Evolutionary conservation across 2,329 filamentous ascomycete genomes (phyloP), one percentile per base, ranked within the genome.

Genomic region (Phialocephala subalpina): DNA sequence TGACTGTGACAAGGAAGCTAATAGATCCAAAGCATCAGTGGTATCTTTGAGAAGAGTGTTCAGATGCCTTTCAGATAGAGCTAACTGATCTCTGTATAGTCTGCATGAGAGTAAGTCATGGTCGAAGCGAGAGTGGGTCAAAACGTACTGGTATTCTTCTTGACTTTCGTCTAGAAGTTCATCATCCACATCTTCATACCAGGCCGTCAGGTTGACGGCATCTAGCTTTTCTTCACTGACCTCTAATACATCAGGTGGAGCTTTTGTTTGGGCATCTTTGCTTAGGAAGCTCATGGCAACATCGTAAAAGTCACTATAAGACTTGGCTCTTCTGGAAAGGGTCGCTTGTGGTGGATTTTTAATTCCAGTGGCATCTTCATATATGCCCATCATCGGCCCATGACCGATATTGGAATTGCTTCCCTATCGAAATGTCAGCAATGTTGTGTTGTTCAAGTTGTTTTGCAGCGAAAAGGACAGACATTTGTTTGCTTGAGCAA

Each of bases 151-250:
- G 78, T 97, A 97, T 76, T 95, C 89, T 71, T 92, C 89, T 77
- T 97, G 93, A 77, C 92, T 96, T 61, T 93, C 89, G 73, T 94
- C 87, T 35, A 97, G 82, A 74, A 98, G 80, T 70, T 89, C 87
- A 56, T 88, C 85, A 72, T 91, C 88, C 60, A 90, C 77, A 25
- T 79, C 80, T 69, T 83, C 80, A 74, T 90, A 89, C 6, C 27
- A 3, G 12, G 49, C 22, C 7, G 49, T 29, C 25, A 53, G 27
- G 5, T 9, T 5, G 25, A 18, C 18, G 40, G 29, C 40, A 11
- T 25, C 29, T 18, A 45, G 1, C 3, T 16, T 8, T 3, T 61
- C 36, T 25, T 53, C 4, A 36, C 20, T 25, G 22, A 52, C 72
- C 60, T 76, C 69, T 11, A 70, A 65, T 14, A 40, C 40, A 60